These are phyloP conservation scores for Yarrowia osloensis DNA, from an alignment of 805 yeast species.

Conservation along the genomic window DNA sequence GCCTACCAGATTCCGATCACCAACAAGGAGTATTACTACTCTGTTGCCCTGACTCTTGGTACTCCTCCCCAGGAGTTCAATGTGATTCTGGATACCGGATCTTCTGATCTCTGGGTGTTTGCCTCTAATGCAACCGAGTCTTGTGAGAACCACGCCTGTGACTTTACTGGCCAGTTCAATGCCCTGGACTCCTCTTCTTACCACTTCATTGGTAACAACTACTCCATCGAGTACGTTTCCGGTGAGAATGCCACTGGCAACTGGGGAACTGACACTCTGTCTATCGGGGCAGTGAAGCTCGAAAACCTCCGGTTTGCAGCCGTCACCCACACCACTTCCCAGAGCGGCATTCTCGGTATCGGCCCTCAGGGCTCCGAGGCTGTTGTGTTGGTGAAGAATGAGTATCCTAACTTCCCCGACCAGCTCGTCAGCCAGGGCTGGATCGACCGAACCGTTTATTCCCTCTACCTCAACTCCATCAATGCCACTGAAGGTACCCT, in stretches of 20 bases:
- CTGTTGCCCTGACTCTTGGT: constrained; percentile 49
- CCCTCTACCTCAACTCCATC: constrained; percentile 45
- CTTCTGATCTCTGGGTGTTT: constrained; percentile 65
- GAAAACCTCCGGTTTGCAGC: constrained; percentile 35
- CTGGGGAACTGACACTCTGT: constrained; percentile 64
- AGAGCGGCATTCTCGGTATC: constrained; percentile 33
- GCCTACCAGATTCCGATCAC: not conserved
- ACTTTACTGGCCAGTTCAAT: constrained; percentile 12
- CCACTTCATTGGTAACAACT: constrained; percentile 34
- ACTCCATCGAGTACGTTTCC: constrained; percentile 43
- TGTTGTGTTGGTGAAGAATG: not conserved
- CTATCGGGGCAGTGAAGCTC: constrained; percentile 51
- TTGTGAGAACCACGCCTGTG: not conserved
- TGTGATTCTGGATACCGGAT: constrained; percentile 67
- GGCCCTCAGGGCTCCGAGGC: constrained; percentile 33
- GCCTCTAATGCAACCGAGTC: constrained; percentile 16
- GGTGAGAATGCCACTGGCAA: constrained; percentile 46
- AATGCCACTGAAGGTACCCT: constrained; percentile 42
- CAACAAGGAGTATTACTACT: constrained; percentile 28
- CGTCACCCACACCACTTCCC: constrained; percentile 3
- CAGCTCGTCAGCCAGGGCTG: constrained; percentile 43
- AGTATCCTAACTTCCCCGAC: constrained; percentile 37
- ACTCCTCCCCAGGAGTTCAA: constrained; percentile 55
- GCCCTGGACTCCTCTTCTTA: constrained; percentile 36
- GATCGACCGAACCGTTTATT: constrained; percentile 47